Evolutionary conservation across 345 rosid species (phyloP), one percentile per base, ranked within the genome.

Genomic region (Excoecaria cochinchinensis): DNA sequence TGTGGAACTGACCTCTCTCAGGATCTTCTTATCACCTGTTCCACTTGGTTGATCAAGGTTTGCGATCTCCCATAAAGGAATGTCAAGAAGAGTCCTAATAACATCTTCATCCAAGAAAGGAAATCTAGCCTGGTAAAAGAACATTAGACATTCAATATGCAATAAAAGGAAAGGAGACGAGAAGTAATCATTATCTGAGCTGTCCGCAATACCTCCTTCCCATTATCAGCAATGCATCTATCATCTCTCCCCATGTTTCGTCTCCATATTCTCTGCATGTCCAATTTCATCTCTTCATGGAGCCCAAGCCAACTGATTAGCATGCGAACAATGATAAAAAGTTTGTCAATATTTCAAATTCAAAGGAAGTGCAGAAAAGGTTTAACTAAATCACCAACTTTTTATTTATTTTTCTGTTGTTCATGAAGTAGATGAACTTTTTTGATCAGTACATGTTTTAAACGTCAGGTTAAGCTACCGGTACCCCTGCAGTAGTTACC

Each of bases 261-360:
- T 82, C 90, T 95, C 99, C 99, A 95, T 53, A 95, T 95, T 72
- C 99, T 89, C 83, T 92, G 98, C 97, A 92, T 87, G 83, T 95
- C 99, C 87, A 95, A 74, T 83, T 92, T 95, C 99, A 95, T 95
- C 78, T 95, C 99, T 83, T 91, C 91, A 57, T 92, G 81, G 69
- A 95, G 87, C 7, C 86, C 91, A 69, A 72, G 76, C 99, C 98
- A 95, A 76, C 99, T 95, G 79, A 42, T 24, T 61, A 69, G 57
- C 48, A 75, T 39, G 13, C 21, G 40, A 73, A 72, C 58, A n/a
- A 67, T 46, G 15, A 57, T 15, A 70, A 16, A 44, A n/a, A 56
- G 15, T 53, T 4, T 56, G 11, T 11, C 4, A 1, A 24, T 11
- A 22, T 60, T 60, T 24, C 40, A 60, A 60, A 60, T 24, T 10